A percentile compares a stretch with the other conserved stretches of the same genome.
These are phyloP conservation scores for Termitomyces sp. DNA, from an alignment of 768 basidiomycete genomes.

Conservation along the genomic window DNA sequence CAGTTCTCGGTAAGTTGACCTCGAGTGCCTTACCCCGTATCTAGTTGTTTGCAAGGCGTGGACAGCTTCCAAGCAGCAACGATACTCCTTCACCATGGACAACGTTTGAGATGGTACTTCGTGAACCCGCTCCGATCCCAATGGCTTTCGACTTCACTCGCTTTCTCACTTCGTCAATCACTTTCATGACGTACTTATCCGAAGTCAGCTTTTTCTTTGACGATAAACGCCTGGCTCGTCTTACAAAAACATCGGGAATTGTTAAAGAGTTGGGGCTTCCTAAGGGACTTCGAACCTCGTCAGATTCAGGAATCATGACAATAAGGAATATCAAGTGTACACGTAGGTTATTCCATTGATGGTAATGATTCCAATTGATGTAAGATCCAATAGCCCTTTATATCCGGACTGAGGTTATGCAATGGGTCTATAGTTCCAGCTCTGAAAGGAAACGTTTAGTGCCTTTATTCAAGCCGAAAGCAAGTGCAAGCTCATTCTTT, in stretches of 20 bases:
- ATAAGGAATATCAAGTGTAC: conserved; percentile 58
- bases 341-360: conserved; percentile 33
- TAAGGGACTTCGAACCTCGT: conserved; percentile 48
- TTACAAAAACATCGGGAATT: conserved; percentile 57
- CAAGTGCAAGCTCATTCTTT: conserved; percentile 37
- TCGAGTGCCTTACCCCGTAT: conserved; percentile 4
- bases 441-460: conserved; percentile 46
- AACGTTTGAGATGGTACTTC: conserved; percentile 81
- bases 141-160: conserved; percentile 81
- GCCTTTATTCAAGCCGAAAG: conserved; percentile 26
- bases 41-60: conserved; percentile 80
- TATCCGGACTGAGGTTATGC: conserved; percentile 79
- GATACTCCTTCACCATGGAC: conserved; percentile 56
- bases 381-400: conserved; percentile 45
- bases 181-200: conserved; percentile 81
- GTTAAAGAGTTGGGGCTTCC: conserved; percentile 49
- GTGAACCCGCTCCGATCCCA: conserved; percentile 77
- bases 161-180: conserved; percentile 87
- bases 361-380: conserved; percentile 4
- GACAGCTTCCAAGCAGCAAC: conserved; percentile 42
- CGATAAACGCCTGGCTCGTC: conserved; percentile 59
- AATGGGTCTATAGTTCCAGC: conserved; percentile 67
- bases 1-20: neutral
- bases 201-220: conserved; percentile 82
- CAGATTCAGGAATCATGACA: conserved; percentile 60